Evolutionary conservation across 2,329 filamentous ascomycete genomes (phyloP), one percentile per base, ranked within the genome.

Genomic region (Thelonectria blattea): DNA sequence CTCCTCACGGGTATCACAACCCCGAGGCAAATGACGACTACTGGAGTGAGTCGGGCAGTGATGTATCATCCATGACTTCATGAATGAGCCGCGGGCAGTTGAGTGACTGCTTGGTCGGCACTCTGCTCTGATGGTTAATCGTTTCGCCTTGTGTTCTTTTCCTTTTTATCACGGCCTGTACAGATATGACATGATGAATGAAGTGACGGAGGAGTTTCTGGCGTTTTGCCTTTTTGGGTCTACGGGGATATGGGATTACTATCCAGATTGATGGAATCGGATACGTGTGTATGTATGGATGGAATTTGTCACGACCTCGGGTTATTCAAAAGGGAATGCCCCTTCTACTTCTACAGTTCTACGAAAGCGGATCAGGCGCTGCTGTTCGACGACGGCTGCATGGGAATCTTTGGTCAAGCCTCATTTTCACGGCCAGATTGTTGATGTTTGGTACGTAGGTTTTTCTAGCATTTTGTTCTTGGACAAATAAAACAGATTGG

Each of bases 151-250:
- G 7, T 14, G 11, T 37, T 37, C 15, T 37, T 37, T 14, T 37
- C 10, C 12, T 34, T 37, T 37, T 37, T 37, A 14, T 37, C 10
- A 37, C 34, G 34, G 34, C 34, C 34, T 64, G 64, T 66, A 65
- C 45, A 43, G 60, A 52, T 65, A 65, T 47, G 58, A 62, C 17
- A 42, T 62, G 43, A 55, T 51, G 51, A 54, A 34, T 42, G 17
- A 14, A 27, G 48, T 45, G 10, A 59, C 56, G 58, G 56, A 48
- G 64, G 66, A 56, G 64, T 57, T 48, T 47, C 9, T 34, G 64
- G 66, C 48, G 65, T 68, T 68, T 18, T 41, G 2, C n/a, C 14
- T 11, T 41, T 41, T 30, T 9, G 27, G 27, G 34, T 12, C 34
- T 11, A 14, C 6, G 11, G 34, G 34, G 12, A 37, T 6, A 37